Evolutionary conservation across 2,329 filamentous ascomycete species (phyloP).

Genomic region (Fusarium cyanostomum): DNA sequence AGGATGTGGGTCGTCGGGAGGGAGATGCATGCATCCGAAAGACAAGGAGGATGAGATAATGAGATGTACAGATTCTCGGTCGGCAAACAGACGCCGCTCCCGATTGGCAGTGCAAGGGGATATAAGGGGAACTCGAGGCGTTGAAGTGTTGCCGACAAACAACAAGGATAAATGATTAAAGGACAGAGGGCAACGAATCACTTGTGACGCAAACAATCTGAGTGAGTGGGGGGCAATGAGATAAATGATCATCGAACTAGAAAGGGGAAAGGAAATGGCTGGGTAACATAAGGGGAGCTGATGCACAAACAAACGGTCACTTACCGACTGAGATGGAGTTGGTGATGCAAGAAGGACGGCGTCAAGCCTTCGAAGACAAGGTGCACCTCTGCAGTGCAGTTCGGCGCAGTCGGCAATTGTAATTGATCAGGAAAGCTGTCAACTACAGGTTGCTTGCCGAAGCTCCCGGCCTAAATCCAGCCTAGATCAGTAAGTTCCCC

Average conservation of each 20-base stretch:
- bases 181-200: constrained; percentile 12
- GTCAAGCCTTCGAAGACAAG: constrained; percentile 27
- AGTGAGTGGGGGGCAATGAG: constrained; percentile 26
- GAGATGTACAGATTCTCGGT: constrained; percentile 7
- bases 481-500: constrained; percentile 26
- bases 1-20: constrained; percentile 38
- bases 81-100: constrained; percentile 19
- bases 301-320: constrained; percentile 12
- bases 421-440: constrained; percentile 19
- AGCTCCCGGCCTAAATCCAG: constrained; percentile 28
- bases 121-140: background rate
- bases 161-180: constrained; percentile 21
- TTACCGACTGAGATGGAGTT: constrained; percentile 32
- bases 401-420: background rate
- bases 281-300: constrained; percentile 3
- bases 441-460: constrained; percentile 28
- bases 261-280: constrained; percentile 12
- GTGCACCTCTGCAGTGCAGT: constrained; percentile 5
- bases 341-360: constrained; percentile 18
- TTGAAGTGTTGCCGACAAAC: constrained; percentile 6
- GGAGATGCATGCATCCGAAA: constrained; percentile 42
- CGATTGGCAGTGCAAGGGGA: constrained; percentile 7
- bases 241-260: constrained; percentile 26
- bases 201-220: constrained; percentile 24
- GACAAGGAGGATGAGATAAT: constrained; percentile 5